These are phyloP conservation scores for Tolypocladium cylindrosporum DNA, from an alignment of 2,329 filamentous ascomycete genomes.

Conservation along the genomic window DNA sequence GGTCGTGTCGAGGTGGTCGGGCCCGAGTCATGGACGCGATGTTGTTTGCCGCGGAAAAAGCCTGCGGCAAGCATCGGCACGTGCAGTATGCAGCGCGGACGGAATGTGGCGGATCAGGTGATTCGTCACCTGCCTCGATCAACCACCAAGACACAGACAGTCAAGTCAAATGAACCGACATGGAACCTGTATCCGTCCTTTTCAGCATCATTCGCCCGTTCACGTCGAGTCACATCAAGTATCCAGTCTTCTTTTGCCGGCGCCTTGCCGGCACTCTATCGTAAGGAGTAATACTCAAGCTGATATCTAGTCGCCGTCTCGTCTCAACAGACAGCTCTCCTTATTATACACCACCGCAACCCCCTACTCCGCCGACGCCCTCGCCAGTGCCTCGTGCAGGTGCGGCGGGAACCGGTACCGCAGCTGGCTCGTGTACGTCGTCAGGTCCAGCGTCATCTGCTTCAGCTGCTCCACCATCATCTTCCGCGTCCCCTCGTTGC, in stretches of 20 bases:
- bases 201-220: too few species aligned
- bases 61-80: neutral
- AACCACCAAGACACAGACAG: neutral
- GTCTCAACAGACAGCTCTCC: neutral
- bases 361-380: slow-evolving; percentile 59
- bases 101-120: neutral
- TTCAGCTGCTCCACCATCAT: slow-evolving; percentile 61
- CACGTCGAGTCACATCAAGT: neutral
- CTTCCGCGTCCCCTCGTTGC: slow-evolving; percentile 54
- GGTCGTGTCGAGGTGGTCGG: neutral
- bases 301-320: neutral
- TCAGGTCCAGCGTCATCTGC: slow-evolving; percentile 78
- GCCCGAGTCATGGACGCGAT: neutral
- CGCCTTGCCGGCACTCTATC: neutral
- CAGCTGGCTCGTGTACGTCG: slow-evolving; percentile 87
- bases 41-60: too few species aligned
- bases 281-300: neutral
- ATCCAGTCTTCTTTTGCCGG: neutral
- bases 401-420: slow-evolving; percentile 81
- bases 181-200: too few species aligned
- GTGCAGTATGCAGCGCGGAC: neutral
- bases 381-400: slow-evolving; percentile 79
- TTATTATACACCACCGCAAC: neutral
- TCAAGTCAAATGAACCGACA: neutral
- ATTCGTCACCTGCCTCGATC: neutral